Base-by-base conservation (phyloP, 306 rosid species). In the Elaeagnus macrophylla region DNA sequence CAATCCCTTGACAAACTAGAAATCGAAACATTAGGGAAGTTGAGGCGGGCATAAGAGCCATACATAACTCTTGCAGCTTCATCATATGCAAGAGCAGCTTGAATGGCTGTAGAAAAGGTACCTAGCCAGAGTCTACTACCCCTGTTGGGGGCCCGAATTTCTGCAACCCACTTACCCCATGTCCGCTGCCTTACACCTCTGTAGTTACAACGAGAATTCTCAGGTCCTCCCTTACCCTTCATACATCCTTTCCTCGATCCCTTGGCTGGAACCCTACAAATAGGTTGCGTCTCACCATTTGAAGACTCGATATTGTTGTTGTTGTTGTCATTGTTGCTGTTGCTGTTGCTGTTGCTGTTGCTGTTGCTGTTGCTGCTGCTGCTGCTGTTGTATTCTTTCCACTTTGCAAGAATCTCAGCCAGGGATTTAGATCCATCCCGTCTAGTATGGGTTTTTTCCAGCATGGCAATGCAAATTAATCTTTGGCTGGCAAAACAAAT, bases 141-240 rank as follows among this genome's bases (percentile, higher is more conserved):
- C 67, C 76, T 63, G 46, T 85, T 89, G 4, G 97, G 95, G 58
- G 82, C 78, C 25, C 97, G 72, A 44, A 89, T 89, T 65, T 85
- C 95, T 9, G 93, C 77, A 68, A 89, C 95, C 97, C 95, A 89
- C 64, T 89, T 89, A 40, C 97, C 89, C 97, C 97, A 89, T 12
- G 95, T 84, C 73, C 93, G 84, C 59, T 89, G 95, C 79, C 97
- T 77, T 16, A 89, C 97, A 44, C 97, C 97, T 69, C 97, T 68
- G 75, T 70, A 89, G 70, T 81, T 85, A 71, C 95, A 89, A 25
- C 88, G 79, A 14, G 88, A 78, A 38, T 88, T 88, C 73, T 88
- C 95, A 2, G 97, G 95, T 52, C 97, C 97, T 44, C 97, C 97
- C 64, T 88, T 88, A 8, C 97, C 97, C 47, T 84, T 88, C 97